A percentile compares a stretch with the other conserved stretches of the same genome.
phyloP scores from a whole-genome alignment of 78 protist species.

The Pigoraptor vietnamica region DNA sequence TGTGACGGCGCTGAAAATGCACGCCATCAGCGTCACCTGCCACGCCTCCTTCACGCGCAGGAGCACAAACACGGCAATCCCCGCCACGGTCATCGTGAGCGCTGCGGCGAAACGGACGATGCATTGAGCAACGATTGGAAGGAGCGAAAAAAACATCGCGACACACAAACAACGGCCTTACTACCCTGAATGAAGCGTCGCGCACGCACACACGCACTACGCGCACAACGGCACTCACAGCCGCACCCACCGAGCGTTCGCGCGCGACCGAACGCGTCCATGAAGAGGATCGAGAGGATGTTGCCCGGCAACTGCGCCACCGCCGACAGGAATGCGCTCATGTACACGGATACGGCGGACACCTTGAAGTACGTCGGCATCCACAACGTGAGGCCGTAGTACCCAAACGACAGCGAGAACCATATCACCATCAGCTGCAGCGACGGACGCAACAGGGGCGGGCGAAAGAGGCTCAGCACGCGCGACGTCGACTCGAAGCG shows the following conservation, averaged over 20 bases:
- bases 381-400: conserved; percentile 49
- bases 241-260: not conserved
- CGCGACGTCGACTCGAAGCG: not conserved
- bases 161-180: too few species aligned
- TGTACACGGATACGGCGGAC: not conserved
- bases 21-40: not conserved
- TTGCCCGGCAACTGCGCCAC: conserved; percentile 21
- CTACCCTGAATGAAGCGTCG: too few species aligned
- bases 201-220: not conserved
- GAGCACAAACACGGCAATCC: not conserved
- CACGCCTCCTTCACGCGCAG: not conserved
- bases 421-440: conserved; percentile 22
- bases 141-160: too few species aligned
- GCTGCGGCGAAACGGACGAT: not conserved
- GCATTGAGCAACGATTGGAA: too few species aligned
- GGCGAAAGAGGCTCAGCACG: not conserved
- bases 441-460: not conserved
- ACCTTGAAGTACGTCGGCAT: conserved; percentile 29
- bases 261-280: conserved; percentile 7
- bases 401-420: conserved; percentile 46
- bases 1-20: conserved; percentile 1
- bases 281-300: not conserved
- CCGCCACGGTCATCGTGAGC: not conserved
- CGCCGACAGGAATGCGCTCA: conserved; percentile 9
- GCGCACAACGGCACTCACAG: not conserved